Evolutionary conservation across 129 eudicot genomes (phyloP), one percentile per base, ranked within the genome.

Genomic region (Mikania micrantha): DNA sequence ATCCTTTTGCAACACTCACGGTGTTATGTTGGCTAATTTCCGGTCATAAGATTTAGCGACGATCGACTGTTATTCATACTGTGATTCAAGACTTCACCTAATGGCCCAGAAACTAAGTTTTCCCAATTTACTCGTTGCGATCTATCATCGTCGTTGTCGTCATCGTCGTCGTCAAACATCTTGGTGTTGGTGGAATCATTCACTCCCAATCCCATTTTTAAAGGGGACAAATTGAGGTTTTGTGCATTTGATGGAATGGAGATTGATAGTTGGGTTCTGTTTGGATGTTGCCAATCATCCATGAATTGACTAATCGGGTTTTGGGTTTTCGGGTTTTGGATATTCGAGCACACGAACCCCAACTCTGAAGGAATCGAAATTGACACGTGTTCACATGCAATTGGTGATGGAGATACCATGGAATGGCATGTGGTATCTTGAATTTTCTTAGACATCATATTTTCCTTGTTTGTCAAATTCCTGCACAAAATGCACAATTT

Each of bases 101-200:
- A 80, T 0, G 98, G 98, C 98, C 98, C 85, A 3, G 98, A 80
- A 32, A 88, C 80, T 0, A 95, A 95, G 11, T 66, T 74, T n/a
- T n/a, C n/a, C 85, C 90, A 88, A 20, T 64, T 85, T 7, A 10
- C 42, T 36, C n/a, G 63, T 15, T 70, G 82, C 22, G 74, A 73
- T 74, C 76, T 78, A 5, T 76, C 85, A 64, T 62, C n/a, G n/a
- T n/a, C n/a, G n/a, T n/a, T n/a, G n/a, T n/a, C n/a, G n/a, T n/a
- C n/a, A n/a, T n/a, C n/a, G n/a, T n/a, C n/a, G n/a, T n/a, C n/a
- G n/a, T n/a, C 64, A 7, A 42, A 44, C 12, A 19, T 34, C 9
- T 79, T 49, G n/a, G n/a, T n/a, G 31, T 52, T 58, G 32, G 21
- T 40, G 1, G 66, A 40, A 7, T 54, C 61, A 15, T 82, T 81